Percentiles rank a stretch among this genome's conserved stretches.
These are phyloP conservation scores for Colletotrichum truncatum DNA, from an alignment of 2,329 filamentous ascomycete genomes.

Conservation along the genomic window DNA sequence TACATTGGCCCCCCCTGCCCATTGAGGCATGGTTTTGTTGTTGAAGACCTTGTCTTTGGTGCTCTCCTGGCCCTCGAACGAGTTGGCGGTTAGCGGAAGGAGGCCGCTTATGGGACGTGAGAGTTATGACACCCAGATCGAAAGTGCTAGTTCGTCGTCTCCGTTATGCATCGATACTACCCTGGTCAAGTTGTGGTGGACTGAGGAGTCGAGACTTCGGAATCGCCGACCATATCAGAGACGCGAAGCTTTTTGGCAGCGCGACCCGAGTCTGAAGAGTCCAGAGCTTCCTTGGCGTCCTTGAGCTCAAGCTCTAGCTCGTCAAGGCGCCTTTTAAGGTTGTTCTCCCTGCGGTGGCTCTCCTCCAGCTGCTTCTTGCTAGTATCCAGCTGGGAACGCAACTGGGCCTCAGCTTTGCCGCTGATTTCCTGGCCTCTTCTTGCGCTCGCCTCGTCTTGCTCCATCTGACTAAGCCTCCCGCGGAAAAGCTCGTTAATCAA, in stretches of 20 bases:
- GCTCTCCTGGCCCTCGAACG: background rate
- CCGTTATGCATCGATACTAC: background rate
- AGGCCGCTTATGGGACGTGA: too few species aligned
- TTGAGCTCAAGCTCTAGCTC: constrained; percentile 74
- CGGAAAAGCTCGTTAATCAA: constrained; percentile 89
- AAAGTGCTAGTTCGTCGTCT: background rate
- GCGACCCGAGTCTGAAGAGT: constrained; percentile 20
- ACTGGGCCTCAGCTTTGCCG: constrained; percentile 62
- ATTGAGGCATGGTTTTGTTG: background rate
- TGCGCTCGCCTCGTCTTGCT: constrained; percentile 77
- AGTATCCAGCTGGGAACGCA: constrained; percentile 65
- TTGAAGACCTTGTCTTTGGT: background rate
- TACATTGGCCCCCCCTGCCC: constrained; percentile 6
- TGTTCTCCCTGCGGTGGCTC: constrained; percentile 80
- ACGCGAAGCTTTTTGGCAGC: constrained; percentile 29
- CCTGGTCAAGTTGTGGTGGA: constrained; percentile 7
- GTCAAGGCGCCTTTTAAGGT: constrained; percentile 82
- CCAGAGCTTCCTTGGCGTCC: constrained; percentile 31
- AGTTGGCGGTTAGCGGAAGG: too few species aligned
- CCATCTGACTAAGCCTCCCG: constrained; percentile 80
- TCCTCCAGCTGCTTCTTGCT: constrained; percentile 73
- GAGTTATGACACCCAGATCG: too few species aligned
- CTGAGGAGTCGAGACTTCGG: constrained; percentile 28
- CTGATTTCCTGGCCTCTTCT: constrained; percentile 68
- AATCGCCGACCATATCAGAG: constrained; percentile 12